Evolutionary conservation across 148 eudicot species (phyloP), one percentile per base, ranked within the genome.

Genomic region (Vaccinium corymbosum): DNA sequence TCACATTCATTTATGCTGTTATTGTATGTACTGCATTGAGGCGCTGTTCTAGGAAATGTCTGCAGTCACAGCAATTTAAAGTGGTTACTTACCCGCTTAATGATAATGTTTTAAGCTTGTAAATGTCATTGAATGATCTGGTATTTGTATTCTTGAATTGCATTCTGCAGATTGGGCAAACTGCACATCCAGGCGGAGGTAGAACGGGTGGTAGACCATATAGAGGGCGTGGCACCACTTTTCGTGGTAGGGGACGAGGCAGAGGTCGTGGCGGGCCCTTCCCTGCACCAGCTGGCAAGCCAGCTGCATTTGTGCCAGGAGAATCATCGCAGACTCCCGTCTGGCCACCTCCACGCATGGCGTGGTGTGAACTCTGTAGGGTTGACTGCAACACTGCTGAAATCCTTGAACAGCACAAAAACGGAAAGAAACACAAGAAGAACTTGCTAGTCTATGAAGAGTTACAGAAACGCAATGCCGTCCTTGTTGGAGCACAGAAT

Each of bases 341-440:
- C 68, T 77, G 73, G 66, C 85, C 78, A 73, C 89, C 89, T 62
- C 76, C 79, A 17, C 88, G 75, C 48, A 56, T 71, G 75, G 91
- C 90, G 32, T 89, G 90, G 91, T 95, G 98, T 85, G 97, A 95
- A 90, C 86, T 95, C 79, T 95, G 98, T 84, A 89, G 87, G 85
- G 92, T 90, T 79, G 97, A 92, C 49, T 95, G 98, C 89, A 95
- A 89, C 83, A 92, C 91, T 52, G 76, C 61, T 51, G 98, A 95
- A 81, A 87, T 95, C 51, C 92, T 95, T 68, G 93, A 92, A 85
- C 91, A 91, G 85, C 98, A 95, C 79, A 89, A 77, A 87, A 91
- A 91, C 56, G 98, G 98, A 72, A 95, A 93, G 86, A 89, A 83
- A 80, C 98, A 95, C 89, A 85, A 86, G 62, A 89, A 80, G 82